Base-by-base conservation (phyloP, 2,329 filamentous ascomycete genomes). In the Blastomyces percursus region DNA sequence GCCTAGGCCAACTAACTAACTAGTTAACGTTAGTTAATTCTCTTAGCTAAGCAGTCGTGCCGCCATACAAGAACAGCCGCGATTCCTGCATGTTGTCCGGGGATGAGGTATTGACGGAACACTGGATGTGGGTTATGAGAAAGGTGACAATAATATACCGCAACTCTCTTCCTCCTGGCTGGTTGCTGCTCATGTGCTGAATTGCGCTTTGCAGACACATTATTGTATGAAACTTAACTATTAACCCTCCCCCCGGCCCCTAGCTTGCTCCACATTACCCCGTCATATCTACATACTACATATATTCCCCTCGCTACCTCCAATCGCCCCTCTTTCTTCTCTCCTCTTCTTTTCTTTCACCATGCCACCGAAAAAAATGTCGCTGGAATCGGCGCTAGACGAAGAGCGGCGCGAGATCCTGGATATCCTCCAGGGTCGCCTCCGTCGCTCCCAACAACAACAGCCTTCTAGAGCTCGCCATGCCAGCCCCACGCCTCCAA, bases 341-440 rank as follows among this genome's bases (percentile, higher is more conserved):
- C 40, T 19, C 40, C 16, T 44, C 40, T 50, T 42, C 40, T 52
- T 46, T 51, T 56, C 50, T 48, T 7, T 51, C 56, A 63, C 38
- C n/a, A 66, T 66, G 63, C 48, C 59, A 61, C 67, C 65, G 54
- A 72, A 71, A 64, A 70, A 70, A 60, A 90, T 90, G 86, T 91
- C 88, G 70, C 84, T 92, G 70, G 89, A 91, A 76, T 84, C 87
- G 58, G 84, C 86, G 67, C 80, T 91, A 66, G 89, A 91, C 71
- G 86, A 91, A 78, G 89, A 93, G 79, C 83, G 88, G 65, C 80
- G 81, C 66, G 88, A 90, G 75, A 86, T 91, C 48, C 79, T 91
- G 67, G 85, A 85, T 57, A 78, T 90, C 65, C 79, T 91, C 51
- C 86, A 88, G 72, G 81, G 81, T 54, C 71, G 63, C 66, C 64